Evolutionary conservation across 306 rosid species (phyloP).

Genomic region (Rubus idaeus): DNA sequence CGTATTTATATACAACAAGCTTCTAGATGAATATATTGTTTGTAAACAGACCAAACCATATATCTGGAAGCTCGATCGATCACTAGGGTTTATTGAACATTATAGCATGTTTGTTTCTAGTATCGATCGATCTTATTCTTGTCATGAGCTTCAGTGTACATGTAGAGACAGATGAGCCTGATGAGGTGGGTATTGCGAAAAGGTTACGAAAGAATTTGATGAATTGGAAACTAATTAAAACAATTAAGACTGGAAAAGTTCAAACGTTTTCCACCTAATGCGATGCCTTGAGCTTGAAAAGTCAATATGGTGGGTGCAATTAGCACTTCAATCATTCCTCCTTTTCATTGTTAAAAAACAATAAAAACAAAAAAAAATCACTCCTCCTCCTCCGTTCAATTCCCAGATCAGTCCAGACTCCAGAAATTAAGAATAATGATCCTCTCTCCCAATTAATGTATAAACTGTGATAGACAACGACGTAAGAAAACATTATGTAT

Average conservation of each 20-base stretch:
- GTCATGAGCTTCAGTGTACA: neutral
- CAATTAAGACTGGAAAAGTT: constrained; percentile 16
- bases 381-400: constrained; percentile 3
- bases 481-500: neutral
- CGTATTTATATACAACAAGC: neutral
- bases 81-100: neutral
- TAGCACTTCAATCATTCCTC: constrained; percentile 29
- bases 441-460: neutral
- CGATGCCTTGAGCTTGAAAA: constrained; percentile 43
- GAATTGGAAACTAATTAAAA: neutral
- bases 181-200: neutral
- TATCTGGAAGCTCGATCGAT: neutral
- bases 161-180: neutral
- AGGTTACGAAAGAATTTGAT: neutral
- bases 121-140: neutral
- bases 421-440: constrained; percentile 1
- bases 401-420: constrained; percentile 17
- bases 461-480: neutral
- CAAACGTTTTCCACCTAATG: constrained; percentile 38
- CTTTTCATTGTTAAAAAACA: too few species aligned
- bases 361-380: too few species aligned
- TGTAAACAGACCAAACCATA: neutral
- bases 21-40: neutral
- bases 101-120: neutral
- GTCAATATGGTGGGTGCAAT: constrained; percentile 47